Conservation (phyloP, 2,329 filamentous ascomycete genomes). For the Colletotrichum liaoningense region DNA sequence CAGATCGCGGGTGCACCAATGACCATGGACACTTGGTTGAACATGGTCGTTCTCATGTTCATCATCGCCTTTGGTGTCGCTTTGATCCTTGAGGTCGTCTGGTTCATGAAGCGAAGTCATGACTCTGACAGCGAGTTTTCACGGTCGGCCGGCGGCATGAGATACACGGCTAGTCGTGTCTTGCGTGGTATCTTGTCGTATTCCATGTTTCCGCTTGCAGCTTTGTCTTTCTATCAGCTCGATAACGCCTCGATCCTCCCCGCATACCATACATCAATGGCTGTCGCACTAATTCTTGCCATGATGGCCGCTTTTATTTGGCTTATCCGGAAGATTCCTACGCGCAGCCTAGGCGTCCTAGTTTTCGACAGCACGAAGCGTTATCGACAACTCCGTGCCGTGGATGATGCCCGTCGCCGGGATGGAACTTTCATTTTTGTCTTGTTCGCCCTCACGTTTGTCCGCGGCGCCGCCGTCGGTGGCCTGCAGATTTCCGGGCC, state of each 20-base stretch:
- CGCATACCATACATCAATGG: slow-evolving; percentile 48
- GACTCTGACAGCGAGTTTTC: slow-evolving; percentile 51
- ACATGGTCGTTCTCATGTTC: slow-evolving; percentile 73
- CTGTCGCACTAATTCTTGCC: slow-evolving; percentile 37
- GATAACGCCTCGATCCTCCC: slow-evolving; percentile 36
- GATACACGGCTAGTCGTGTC: slow-evolving; percentile 54
- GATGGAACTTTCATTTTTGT: slow-evolving; percentile 66
- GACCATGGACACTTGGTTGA: slow-evolving; percentile 75
- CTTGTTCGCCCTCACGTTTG: slow-evolving; percentile 71
- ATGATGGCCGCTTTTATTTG: slow-evolving; percentile 43
- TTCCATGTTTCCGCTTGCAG: slow-evolving; percentile 77
- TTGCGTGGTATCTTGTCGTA: slow-evolving; percentile 81
- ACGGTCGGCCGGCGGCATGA: slow-evolving; percentile 3
- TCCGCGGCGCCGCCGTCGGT: slow-evolving; percentile 75
- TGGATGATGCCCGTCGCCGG: slow-evolving; percentile 56
- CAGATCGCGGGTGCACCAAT: slow-evolving; percentile 75
- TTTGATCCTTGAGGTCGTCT: slow-evolving; percentile 60
- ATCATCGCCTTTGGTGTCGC: slow-evolving; percentile 65
- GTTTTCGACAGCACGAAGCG: slow-evolving; percentile 68
- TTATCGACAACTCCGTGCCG: slow-evolving; percentile 70
- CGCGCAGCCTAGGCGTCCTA: slow-evolving; percentile 44
- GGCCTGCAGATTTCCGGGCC: slow-evolving; percentile 68
- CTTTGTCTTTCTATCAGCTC: slow-evolving; percentile 80
- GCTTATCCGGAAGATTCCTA: slow-evolving; percentile 41
- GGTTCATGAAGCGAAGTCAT: slow-evolving; percentile 50